Conservation (phyloP, 805 yeast species). For the Candida jianshihensis region DNA sequence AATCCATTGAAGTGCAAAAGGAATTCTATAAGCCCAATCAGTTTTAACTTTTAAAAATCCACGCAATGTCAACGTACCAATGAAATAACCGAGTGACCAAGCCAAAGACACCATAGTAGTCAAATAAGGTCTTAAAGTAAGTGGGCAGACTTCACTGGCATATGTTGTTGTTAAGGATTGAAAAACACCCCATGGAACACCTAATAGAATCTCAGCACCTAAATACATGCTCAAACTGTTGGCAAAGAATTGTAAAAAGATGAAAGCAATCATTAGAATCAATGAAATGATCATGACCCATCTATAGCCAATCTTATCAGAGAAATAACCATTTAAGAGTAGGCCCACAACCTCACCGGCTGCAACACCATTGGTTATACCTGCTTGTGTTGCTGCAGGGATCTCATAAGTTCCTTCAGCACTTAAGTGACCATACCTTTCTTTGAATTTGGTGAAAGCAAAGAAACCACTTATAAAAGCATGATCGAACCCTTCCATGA, state of each 20-base stretch:
- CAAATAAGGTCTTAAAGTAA: slow-evolving; percentile 41
- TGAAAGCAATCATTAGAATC: slow-evolving; percentile 28
- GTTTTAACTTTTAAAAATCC: slow-evolving; percentile 24
- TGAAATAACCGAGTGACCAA: slow-evolving; percentile 50
- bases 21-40: slow-evolving; percentile 38
- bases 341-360: slow-evolving; percentile 42
- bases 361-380: neutral
- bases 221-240: slow-evolving; percentile 24
- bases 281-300: slow-evolving; percentile 30
- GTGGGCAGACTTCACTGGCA: slow-evolving; percentile 53
- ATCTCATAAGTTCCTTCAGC: neutral
- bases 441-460: neutral
- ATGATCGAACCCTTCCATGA: neutral
- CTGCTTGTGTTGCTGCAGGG: neutral
- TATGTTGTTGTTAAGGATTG: slow-evolving; percentile 45
- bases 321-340: slow-evolving; percentile 35
- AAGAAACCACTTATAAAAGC: neutral
- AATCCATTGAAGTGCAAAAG: slow-evolving; percentile 51
- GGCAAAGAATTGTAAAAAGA: slow-evolving; percentile 43
- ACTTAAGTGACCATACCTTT: neutral
- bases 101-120: slow-evolving; percentile 44
- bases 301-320: slow-evolving; percentile 41
- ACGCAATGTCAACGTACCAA: slow-evolving; percentile 41
- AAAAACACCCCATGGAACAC: slow-evolving; percentile 51
- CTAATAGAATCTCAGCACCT: slow-evolving; percentile 25